Conservation (phyloP, 306 rosid species). For the Erythrophleum fordii region DNA sequence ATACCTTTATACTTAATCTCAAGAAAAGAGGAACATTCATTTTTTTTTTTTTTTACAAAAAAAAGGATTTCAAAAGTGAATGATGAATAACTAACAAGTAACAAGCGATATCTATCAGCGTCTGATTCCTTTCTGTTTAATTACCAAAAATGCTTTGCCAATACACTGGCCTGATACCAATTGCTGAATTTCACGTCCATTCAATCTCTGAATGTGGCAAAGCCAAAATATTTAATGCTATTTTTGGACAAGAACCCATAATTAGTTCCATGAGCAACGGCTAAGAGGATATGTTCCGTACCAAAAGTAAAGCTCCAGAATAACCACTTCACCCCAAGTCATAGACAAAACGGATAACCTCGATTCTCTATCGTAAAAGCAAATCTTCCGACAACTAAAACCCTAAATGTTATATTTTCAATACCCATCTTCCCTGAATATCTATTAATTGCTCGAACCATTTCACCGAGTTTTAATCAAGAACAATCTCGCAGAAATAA, state of each 20-base stretch:
- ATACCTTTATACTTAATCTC: conserved; percentile 13
- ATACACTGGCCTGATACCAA: conserved; percentile 13
- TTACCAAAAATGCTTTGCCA: not conserved
- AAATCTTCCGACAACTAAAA: conserved; percentile 24
- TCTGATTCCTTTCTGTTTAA: not conserved
- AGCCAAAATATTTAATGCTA: not conserved
- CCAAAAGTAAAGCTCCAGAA: conserved; percentile 3
- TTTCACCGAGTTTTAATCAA: conserved; percentile 4
- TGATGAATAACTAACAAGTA: not conserved
- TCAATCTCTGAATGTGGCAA: conserved; percentile 5
- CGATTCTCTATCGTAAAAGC: conserved; percentile 17
- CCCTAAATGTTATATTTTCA: not conserved
- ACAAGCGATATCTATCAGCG: not conserved
- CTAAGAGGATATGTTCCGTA: not conserved
- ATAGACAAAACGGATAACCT: conserved; percentile 15
- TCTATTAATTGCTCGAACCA: not conserved
- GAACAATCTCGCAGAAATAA: not conserved
- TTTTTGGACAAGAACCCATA: not conserved
- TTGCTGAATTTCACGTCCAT: not conserved
- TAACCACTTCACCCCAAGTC: conserved; percentile 6
- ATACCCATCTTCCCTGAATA: not conserved
- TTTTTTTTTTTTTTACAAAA: no score
- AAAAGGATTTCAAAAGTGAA: not conserved
- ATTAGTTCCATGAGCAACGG: conserved; percentile 13
- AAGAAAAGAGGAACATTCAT: conserved; percentile 21